These are phyloP conservation scores for Penicillium angulare DNA, from an alignment of 495 filamentous ascomycete species.

Conservation along the genomic window DNA sequence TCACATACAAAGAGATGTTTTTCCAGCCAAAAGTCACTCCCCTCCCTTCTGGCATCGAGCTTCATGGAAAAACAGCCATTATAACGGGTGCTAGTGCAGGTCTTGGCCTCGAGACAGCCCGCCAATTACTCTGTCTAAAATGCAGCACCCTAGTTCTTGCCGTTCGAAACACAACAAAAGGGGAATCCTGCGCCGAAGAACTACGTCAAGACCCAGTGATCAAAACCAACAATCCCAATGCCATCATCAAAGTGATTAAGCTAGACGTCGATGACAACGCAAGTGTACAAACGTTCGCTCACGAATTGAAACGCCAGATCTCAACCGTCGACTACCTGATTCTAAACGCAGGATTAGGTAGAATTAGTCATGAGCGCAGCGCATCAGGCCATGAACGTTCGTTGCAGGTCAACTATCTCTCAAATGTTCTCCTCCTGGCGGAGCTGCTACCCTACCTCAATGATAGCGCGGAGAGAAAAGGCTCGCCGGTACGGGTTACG, in stretches of 20 bases:
- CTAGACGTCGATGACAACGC: constrained; percentile 24
- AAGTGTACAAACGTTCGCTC: constrained; percentile 24
- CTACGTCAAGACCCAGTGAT: constrained; percentile 7
- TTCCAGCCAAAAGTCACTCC: constrained; percentile 12
- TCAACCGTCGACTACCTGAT: constrained; percentile 26
- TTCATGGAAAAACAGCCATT: constrained; percentile 19
- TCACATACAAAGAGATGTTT: no score
- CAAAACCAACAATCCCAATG: constrained; percentile 11
- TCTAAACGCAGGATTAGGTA: constrained; percentile 33
- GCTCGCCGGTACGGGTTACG: constrained; percentile 22
- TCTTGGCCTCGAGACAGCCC: constrained; percentile 17
- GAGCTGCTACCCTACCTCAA: constrained; percentile 33
- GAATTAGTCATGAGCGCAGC: constrained; percentile 18
- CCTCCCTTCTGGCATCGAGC: constrained; percentile 11
- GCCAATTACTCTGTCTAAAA: constrained; percentile 13
- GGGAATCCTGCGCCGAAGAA: constrained; percentile 6
- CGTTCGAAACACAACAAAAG: constrained; percentile 22
- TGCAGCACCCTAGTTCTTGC: constrained; percentile 22
- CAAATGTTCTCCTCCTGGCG: constrained; percentile 29
- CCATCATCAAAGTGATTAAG: constrained; percentile 19
- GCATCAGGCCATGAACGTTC: constrained; percentile 28
- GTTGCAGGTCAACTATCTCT: constrained; percentile 35
- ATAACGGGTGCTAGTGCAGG: constrained; percentile 25
- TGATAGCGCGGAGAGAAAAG: constrained; percentile 14
- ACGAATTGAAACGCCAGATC: constrained; percentile 16